These are phyloP conservation scores for Phytopythium boreale DNA, from an alignment of 352 stramenopile species.

Conservation along the genomic window DNA sequence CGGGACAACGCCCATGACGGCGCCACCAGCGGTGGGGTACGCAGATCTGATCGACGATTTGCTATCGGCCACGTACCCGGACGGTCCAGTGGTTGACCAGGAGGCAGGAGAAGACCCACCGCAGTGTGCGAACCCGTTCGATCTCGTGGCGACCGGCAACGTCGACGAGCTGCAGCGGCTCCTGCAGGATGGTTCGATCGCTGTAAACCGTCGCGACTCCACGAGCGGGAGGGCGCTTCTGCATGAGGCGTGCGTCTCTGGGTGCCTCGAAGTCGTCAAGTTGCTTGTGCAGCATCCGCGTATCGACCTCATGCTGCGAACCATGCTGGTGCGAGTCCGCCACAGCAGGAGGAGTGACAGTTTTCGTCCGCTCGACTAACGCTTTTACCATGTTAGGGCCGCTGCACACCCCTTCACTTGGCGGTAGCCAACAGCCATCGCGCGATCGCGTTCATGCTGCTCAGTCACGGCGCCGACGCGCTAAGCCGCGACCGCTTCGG, in stretches of 20 bases:
- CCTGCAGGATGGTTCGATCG: conserved; percentile 12
- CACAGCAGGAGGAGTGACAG: background rate
- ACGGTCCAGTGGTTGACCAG: background rate
- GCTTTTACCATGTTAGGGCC: conserved; percentile 27
- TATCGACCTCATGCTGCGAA: conserved; percentile 50
- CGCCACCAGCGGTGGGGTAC: conserved; percentile 18
- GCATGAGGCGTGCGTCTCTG: conserved; percentile 57
- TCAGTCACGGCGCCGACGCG: conserved; percentile 62
- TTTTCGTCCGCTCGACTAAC: background rate
- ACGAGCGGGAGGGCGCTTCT: conserved; percentile 47
- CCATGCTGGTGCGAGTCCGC: conserved; percentile 51
- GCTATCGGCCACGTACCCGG: conserved; percentile 13
- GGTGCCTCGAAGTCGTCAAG: conserved; percentile 49
- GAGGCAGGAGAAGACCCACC: background rate
- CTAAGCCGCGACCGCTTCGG: conserved; percentile 56
- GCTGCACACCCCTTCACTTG: conserved; percentile 55
- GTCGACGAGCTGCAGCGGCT: conserved; percentile 19
- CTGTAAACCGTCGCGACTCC: conserved; percentile 32
- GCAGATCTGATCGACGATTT: conserved; percentile 49
- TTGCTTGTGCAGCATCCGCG: conserved; percentile 43
- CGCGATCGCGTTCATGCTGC: conserved; percentile 58
- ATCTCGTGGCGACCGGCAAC: conserved; percentile 30
- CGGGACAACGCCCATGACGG: too few species aligned
- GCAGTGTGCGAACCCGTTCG: conserved; percentile 8
- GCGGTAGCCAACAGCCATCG: conserved; percentile 57